Base-by-base conservation (phyloP, 139 green algal species). In the Micromonas commoda region DNA sequence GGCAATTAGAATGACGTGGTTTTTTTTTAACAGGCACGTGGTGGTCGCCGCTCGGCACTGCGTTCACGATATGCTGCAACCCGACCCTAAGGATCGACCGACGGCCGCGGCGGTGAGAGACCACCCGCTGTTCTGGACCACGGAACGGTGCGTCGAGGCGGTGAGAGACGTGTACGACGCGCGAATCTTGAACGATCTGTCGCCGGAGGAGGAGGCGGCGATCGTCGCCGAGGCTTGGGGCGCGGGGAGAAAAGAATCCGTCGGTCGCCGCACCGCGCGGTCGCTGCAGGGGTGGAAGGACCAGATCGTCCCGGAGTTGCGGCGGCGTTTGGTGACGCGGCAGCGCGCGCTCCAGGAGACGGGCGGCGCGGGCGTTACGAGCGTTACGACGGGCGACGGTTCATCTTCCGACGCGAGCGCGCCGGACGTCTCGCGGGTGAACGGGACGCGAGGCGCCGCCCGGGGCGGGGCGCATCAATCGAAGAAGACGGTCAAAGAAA, bases 11-110 rank as follows among this genome's bases (percentile, higher is more conserved):
- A n/a, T n/a, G n/a, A n/a, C n/a, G n/a, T n/a, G n/a, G n/a, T n/a
- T n/a, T n/a, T n/a, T n/a, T n/a, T n/a, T n/a, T n/a, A n/a, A n/a
- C n/a, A n/a, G n/a, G n/a, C 45, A 16, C 45, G 45, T 57, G 9
- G 45, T 16, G 9, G 29, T 19, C 28, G 63, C 63, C 29, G 63
- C 63, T 6, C 28, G 63, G 9, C 9, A 28, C 9, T 28, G 13
- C 9, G 28, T 70, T 9, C 16, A 9, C 6, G 63, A 70, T 9
- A 70, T 70, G 63, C 63, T 70, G 63, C 63, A 70, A 33, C 63
- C 63, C 6, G 63, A 70, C 29, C 63, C 63, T 9, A 35, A 1
- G 20, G 20, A 34, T 26, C 54, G 72, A 32, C 72, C 72, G 53
- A 78, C 31, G 19, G 72, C 72, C 4, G 2, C 3, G 31, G 28